A percentile compares a stretch with the other conserved stretches of the same genome.
Conservation (phyloP, 352 stramenopile species). For the Phytophthora megakarya region DNA sequence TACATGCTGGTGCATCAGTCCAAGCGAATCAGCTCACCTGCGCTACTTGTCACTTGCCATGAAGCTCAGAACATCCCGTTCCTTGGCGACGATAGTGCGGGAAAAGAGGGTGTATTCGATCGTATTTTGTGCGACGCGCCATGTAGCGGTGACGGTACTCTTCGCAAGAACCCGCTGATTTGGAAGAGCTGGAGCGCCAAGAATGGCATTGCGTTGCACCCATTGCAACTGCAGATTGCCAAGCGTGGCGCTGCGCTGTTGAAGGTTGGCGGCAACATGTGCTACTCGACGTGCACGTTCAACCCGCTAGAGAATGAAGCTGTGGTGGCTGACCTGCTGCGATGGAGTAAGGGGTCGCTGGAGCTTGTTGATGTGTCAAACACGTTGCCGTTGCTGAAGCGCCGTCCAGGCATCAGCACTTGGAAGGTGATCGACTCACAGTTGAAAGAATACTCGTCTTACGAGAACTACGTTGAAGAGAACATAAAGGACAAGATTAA, state of each 20-base stretch:
- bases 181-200: constrained; percentile 94
- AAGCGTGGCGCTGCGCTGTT: constrained; percentile 92
- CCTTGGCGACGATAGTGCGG: constrained; percentile 64
- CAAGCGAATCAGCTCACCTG: constrained; percentile 95
- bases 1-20: constrained; percentile 99
- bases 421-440: constrained; percentile 95
- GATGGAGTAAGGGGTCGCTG: constrained; percentile 87
- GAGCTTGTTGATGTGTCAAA: constrained; percentile 92
- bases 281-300: constrained; percentile 98
- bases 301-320: constrained; percentile 99
- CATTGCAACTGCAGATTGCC: constrained; percentile 96
- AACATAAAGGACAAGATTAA: constrained; percentile 69
- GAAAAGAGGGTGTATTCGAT: constrained; percentile 93
- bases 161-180: constrained; percentile 98
- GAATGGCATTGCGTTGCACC: constrained; percentile 93
- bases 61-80: constrained; percentile 97
- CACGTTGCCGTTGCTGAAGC: constrained; percentile 83
- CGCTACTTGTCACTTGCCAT: constrained; percentile 95
- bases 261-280: constrained; percentile 93
- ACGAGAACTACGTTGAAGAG: constrained; percentile 63
- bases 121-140: constrained; percentile 98
- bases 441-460: constrained; percentile 78
- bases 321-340: constrained; percentile 96
- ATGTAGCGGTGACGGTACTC: constrained; percentile 98
- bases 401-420: constrained; percentile 81